Base-by-base conservation (phyloP, 148 eudicot genomes). In the Fagopyrum homotropicum region DNA sequence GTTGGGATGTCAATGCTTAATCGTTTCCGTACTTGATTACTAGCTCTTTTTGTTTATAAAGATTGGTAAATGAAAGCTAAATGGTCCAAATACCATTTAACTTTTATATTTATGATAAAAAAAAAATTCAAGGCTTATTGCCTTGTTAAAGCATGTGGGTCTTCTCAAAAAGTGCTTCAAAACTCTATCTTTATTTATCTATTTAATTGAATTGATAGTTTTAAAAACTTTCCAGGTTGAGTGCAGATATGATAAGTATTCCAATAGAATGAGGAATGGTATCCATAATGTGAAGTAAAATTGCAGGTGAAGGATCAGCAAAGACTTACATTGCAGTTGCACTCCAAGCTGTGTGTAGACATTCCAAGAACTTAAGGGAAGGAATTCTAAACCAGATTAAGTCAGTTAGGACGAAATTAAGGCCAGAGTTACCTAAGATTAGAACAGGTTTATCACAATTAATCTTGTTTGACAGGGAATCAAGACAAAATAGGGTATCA, bases 331-430 rank as follows among this genome's bases (percentile, higher is more conserved):
- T 98, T 73, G 92, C 93, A 29, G 88, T 96, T 7, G 97, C 98
- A 26, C 85, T 92, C 4, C 94, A 92, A 77, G 99, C 99, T 75
- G 92, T 96, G 92, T 92, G 90, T 19, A 88, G 91, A 71, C 99
- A 92, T 79, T 96, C 92, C 72, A 88, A 89, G 79, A 84, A 78
- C 80, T 75, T 96, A 75, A 88, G 90, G 74, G 92, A 90, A 72
- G 87, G 93, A 15, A 92, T 96, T 16, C 12, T 88, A 12, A 63
- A 88, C 26, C 98, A 96, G 80, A 92, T 96, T 68, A 78, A 77
- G 74, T 71, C 60, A 0, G 78, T 77, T 3, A 81, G 84, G 81
- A 85, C 78, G 57, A 90, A 82, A 73, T 50, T 88, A 10, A 77
- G 61, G 12, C 86, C 88, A 57, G 89, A 86, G 2, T 43, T 78